Base-by-base conservation (phyloP, 208 protist genomes). In the Naegleria fowleri region DNA sequence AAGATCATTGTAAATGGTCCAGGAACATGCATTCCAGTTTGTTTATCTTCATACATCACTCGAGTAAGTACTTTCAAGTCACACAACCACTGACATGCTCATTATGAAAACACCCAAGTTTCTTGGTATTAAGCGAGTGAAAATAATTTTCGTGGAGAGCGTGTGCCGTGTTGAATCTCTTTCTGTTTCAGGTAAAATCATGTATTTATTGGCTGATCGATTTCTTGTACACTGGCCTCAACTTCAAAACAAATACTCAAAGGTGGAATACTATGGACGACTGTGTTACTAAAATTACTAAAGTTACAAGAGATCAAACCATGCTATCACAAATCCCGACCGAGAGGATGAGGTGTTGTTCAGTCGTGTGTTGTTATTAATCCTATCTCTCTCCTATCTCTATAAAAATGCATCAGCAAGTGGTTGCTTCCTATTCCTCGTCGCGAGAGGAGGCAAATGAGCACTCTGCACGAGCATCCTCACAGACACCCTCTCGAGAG, bases 11-110 rank as follows among this genome's bases (percentile, higher is more conserved):
- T 93, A 11, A 98, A 98, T 91, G 97, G 97, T 0, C 97, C 97
- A 85, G 97, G 96, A 39, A 96, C 97, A 79, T 98, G 97, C 92
- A 92, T 98, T 48, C 97, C 97, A 22, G 94, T 98, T 16, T 94
- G 96, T 29, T 88, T 92, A 15, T 95, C 96, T 2, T 91, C 92
- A 11, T 91, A 96, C 33, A 38, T 97, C 11, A 88, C 94, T 1
- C 59, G 93, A 36, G 91, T 95, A 43, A 86, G 33, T 86, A 33
- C 3, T 41, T 41, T 5, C 33, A 38, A 19, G 36, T 86, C 29
- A 15, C 9, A 36, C 5, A 25, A 79, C 29, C 36, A 79, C 5
- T 79, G 16, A 79, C 9, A 79, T 36, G 29, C 2, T 36, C 9
- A 1, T 6, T 36, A 36, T 67, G 51, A 58, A 58, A 58, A 19